A percentile compares a stretch with the other conserved stretches of the same genome.
Conservation (phyloP, 352 stramenopile genomes). For the Thalassiosira livingstoniorum region DNA sequence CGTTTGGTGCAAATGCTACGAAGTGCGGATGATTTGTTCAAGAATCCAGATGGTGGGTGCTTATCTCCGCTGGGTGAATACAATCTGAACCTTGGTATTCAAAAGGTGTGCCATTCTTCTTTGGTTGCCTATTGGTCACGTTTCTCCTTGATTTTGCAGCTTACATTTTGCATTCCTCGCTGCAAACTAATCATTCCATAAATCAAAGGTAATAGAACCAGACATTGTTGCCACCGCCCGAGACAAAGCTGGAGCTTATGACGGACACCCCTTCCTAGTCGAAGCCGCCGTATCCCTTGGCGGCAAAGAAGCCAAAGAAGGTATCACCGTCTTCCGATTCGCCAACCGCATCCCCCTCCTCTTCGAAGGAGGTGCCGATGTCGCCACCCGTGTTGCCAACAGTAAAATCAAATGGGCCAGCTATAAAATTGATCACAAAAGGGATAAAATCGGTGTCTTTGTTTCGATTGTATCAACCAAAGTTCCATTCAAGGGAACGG, state of each 20-base stretch:
- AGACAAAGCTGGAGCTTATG: slow-evolving; percentile 84
- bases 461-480: slow-evolving; percentile 91
- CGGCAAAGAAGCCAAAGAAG: slow-evolving; percentile 86
- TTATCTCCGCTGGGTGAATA: slow-evolving; percentile 89
- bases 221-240: slow-evolving; percentile 84
- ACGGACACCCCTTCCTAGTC: slow-evolving; percentile 91
- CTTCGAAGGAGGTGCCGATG: slow-evolving; percentile 89
- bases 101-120: slow-evolving; percentile 75
- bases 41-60: slow-evolving; percentile 85
- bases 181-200: too few relatives aligned
- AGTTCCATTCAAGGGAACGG: slow-evolving; percentile 91
- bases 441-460: slow-evolving; percentile 89
- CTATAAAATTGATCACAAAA: slow-evolving; percentile 90
- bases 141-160: neutral
- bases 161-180: neutral
- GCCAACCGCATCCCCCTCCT: slow-evolving; percentile 90
- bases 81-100: slow-evolving; percentile 91
- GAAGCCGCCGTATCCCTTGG: slow-evolving; percentile 88
- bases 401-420: slow-evolving; percentile 87
- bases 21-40: slow-evolving; percentile 82
- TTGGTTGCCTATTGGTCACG: neutral
- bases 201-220: slow-evolving; percentile 67
- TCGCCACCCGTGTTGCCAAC: slow-evolving; percentile 84
- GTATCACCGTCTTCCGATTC: slow-evolving; percentile 89
- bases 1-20: slow-evolving; percentile 80